Percentiles rank a stretch among this genome's conserved stretches.
Conservation (phyloP, 148 eudicot species). For the Rhododendron henanense region DNA sequence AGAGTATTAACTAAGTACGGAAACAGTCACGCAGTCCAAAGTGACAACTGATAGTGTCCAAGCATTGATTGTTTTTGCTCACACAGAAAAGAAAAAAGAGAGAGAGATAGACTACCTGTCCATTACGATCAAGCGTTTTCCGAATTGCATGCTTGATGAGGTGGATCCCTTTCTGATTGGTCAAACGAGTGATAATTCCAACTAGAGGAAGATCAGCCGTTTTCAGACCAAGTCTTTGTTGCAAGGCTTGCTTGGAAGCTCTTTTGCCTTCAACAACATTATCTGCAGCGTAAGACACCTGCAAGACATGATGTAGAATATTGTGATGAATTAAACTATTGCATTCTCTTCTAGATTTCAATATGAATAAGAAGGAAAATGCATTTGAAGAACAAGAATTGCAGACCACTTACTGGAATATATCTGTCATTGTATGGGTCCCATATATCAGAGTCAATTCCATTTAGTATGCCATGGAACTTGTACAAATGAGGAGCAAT, state of each 20-base stretch:
- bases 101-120: slow-evolving; percentile 53
- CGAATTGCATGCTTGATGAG: slow-evolving; percentile 94
- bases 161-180: slow-evolving; percentile 98
- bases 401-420: slow-evolving; percentile 69
- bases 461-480: slow-evolving; percentile 94
- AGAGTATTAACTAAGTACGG: not conserved
- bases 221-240: slow-evolving; percentile 70
- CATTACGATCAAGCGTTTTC: slow-evolving; percentile 84
- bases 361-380: not conserved
- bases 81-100: not conserved
- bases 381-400: not conserved
- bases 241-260: slow-evolving; percentile 93
- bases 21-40: not conserved
- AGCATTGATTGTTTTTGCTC: not conserved
- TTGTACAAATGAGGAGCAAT: slow-evolving; percentile 78
- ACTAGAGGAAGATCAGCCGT: slow-evolving; percentile 69
- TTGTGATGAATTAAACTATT: not conserved
- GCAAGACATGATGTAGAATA: slow-evolving; percentile 5
- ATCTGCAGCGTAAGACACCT: slow-evolving; percentile 80
- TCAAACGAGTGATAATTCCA: slow-evolving; percentile 89
- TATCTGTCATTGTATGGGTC: slow-evolving; percentile 86
- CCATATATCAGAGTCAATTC: slow-evolving; percentile 97
- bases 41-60: not conserved
- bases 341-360: not conserved
- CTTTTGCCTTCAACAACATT: slow-evolving; percentile 83